Percentiles rank a stretch among this genome's conserved stretches.
phyloP scores from a whole-genome alignment of 768 basidiomycete species.

The Boletus rufocinnamomeus region DNA sequence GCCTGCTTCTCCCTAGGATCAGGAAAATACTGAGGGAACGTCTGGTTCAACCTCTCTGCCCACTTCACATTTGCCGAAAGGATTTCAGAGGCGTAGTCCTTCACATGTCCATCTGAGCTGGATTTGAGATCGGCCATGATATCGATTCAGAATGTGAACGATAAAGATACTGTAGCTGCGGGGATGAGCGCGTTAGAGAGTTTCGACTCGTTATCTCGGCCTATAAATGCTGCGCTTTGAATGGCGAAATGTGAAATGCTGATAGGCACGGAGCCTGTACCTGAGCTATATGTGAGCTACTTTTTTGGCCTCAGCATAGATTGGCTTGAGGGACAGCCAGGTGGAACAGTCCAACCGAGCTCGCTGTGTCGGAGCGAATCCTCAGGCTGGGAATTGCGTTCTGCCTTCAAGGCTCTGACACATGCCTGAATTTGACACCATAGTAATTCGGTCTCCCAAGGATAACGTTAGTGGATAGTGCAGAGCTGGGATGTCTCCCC shows the following conservation, averaged over 20 bases:
- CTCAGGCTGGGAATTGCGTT: not conserved
- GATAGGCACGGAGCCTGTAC: not conserved
- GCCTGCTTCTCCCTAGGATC: slow-evolving; percentile 7
- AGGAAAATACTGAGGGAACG: slow-evolving; percentile 27
- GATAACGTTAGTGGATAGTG: not conserved
- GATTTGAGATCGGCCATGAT: not conserved
- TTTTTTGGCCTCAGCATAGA: not conserved
- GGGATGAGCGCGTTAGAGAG: not conserved
- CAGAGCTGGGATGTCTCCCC: not conserved
- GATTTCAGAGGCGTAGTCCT: not conserved
- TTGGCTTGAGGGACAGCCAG: not conserved
- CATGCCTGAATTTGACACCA: not conserved
- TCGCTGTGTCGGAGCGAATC: too few species aligned
- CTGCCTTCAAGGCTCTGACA: not conserved
- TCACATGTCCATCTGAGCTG: not conserved
- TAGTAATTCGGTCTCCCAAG: not conserved
- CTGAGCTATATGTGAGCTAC: not conserved
- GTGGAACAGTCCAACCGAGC: not conserved
- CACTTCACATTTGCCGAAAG: slow-evolving; percentile 7
- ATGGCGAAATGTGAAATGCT: not conserved
- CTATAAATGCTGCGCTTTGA: too few species aligned
- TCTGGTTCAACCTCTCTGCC: slow-evolving; percentile 26
- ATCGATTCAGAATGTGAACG: not conserved
- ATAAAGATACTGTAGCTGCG: not conserved
- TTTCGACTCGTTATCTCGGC: not conserved